Base-by-base conservation (phyloP, 2,329 filamentous ascomycete species). In the Colletotrichum abscissum region DNA sequence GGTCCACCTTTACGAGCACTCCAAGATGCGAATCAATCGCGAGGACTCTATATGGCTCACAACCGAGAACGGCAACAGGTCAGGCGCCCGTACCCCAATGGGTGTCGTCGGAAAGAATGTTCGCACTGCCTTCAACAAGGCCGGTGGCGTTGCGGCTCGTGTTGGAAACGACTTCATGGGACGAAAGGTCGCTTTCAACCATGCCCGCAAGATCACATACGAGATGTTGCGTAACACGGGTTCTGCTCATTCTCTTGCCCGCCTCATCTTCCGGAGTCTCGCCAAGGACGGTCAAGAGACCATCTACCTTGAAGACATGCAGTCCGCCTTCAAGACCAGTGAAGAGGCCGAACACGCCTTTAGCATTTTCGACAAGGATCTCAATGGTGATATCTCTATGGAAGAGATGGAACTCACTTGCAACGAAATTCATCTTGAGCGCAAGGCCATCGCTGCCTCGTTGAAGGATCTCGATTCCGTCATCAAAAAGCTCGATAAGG, bases 341-440 rank as follows among this genome's bases (percentile, higher is more conserved):
- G 95, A 98, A 16, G 96, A 98, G 80, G 94, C 95, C 0, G 93
- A 97, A 67, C 93, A 93, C 3, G 95, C 95, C 0, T 98, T 98
- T 78, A 87, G 88, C 77, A 95, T 98, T 87, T 98, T 98, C 77
- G 96, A 98, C 84, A 97, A 97, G 80, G 96, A 98, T 78, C 91
- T 98, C 85, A 98, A 98, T 76, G 96, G 95, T 4, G 96, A 98
- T 79, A 97, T 98, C 63, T 97, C 94, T 0, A 95, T 98, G 90
- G 95, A 98, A 78, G 96, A 98, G 81, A 89, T 98, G 26, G 95
- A 98, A 82, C 91, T 94, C 26, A 95, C 97, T 28, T 97, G 95
- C 82, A 95, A 97, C 64, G 96, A 98, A 80, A 97, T 98, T 76
- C 95, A 96, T 46, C 91, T 96, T 19, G 96, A 98, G 85, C 94